A percentile compares a stretch with the other conserved stretches of the same genome.
phyloP scores from a whole-genome alignment of 805 yeast species.

The Sugiyamaella americana region DNA sequence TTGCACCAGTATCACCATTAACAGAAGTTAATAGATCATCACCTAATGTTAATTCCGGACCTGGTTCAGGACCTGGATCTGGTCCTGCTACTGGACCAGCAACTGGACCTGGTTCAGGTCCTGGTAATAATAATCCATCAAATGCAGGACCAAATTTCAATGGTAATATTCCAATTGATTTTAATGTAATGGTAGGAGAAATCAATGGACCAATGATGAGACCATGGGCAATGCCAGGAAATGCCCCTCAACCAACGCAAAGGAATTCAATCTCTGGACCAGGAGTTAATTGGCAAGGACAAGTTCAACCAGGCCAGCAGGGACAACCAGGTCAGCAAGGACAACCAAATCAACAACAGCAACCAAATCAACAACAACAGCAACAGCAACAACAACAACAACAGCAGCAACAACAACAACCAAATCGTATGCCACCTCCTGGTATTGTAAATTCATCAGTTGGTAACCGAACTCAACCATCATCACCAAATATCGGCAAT shows the following conservation, averaged over 20 bases:
- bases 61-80: background rate
- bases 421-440: conserved; percentile 24
- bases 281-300: conserved; percentile 5
- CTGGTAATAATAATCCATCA: conserved; percentile 7
- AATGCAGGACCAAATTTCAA: conserved; percentile 22
- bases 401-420: conserved; percentile 6
- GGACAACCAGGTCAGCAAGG: conserved; percentile 20
- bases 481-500: conserved; percentile 21
- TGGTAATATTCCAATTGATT: conserved; percentile 26
- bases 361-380: conserved; percentile 3
- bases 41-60: background rate
- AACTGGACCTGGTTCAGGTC: background rate
- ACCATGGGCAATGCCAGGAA: conserved; percentile 17
- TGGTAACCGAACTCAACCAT: conserved; percentile 23
- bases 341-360: conserved; percentile 3
- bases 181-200: conserved; percentile 29
- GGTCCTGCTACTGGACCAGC: background rate
- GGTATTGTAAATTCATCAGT: conserved; percentile 17
- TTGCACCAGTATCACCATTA: conserved; percentile 25
- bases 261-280: too few species aligned
- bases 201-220: conserved; percentile 23
- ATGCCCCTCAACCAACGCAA: conserved; percentile 8
- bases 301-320: conserved; percentile 7
- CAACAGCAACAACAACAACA: conserved; percentile 10
- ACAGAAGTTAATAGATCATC: conserved; percentile 10